Percentiles rank a stretch among this genome's conserved stretches.
These are phyloP conservation scores for Mycena indigotica DNA, from an alignment of 768 basidiomycete genomes.

Conservation along the genomic window DNA sequence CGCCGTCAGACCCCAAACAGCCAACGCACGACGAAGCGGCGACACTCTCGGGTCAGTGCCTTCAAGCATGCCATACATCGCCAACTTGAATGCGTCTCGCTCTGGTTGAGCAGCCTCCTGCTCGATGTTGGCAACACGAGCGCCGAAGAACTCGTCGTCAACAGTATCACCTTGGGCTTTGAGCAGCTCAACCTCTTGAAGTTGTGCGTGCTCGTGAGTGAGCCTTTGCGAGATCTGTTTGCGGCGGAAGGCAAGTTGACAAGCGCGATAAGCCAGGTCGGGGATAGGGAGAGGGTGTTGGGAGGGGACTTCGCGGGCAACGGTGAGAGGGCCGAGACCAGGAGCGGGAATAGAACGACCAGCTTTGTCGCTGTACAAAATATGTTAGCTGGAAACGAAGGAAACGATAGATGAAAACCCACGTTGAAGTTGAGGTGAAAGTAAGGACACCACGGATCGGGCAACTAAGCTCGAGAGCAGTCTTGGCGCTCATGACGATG, in stretches of 20 bases:
- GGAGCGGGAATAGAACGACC: constrained; percentile 98
- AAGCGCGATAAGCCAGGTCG: constrained; percentile 83
- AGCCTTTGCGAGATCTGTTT: constrained; percentile 95
- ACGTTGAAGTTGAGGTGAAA: constrained; percentile 96
- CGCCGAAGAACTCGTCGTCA: constrained; percentile 71
- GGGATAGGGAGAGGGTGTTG: constrained; percentile 81
- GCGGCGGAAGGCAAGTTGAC: constrained; percentile 95
- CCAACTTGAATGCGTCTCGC: constrained; percentile 88
- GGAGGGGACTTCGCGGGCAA: constrained; percentile 82
- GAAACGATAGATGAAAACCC: constrained; percentile 36
- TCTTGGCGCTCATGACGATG: constrained; percentile 95
- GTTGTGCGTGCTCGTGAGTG: constrained; percentile 79
- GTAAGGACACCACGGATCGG: constrained; percentile 93
- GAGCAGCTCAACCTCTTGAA: constrained; percentile 67
- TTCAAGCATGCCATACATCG: constrained; percentile 93
- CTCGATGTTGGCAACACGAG: constrained; percentile 83
- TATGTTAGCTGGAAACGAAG: background rate
- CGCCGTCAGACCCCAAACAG: constrained; percentile 93
- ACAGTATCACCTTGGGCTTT: constrained; percentile 53
- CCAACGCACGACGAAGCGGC: constrained; percentile 92
- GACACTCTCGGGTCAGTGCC: constrained; percentile 83
- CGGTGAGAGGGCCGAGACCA: constrained; percentile 86
- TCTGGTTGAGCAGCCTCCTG: constrained; percentile 90
- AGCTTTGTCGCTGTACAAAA: constrained; percentile 81
- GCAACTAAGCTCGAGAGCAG: constrained; percentile 90